Base-by-base conservation (phyloP, 2,329 filamentous ascomycete species). In the Zalaria obscura region DNA sequence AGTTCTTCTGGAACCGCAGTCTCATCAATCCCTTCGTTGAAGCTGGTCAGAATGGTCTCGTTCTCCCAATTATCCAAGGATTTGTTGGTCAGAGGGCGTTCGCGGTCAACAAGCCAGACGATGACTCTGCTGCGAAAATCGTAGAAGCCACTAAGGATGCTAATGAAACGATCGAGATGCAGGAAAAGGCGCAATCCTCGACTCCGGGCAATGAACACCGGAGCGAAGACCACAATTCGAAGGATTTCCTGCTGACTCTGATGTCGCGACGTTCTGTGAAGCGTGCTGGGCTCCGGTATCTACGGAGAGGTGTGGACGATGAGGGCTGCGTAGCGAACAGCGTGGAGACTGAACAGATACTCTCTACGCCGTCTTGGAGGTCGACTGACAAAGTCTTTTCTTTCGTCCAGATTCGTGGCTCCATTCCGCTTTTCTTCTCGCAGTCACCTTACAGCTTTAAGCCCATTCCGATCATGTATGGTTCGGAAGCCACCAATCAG, bases 401-500 rank as follows among this genome's bases (percentile, higher is more conserved):
- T 0, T 93, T 94, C 52, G 66, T 93, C 3, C 91, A 98, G 57
- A 69, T 87, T 25, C 76, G 91, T 48, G 89, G 88, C 5, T 95
- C 88, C 25, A 93, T 96, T 48, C 91, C 91, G 0, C 63, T 96
- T 0, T 96, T 91, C 66, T 98, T 95, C 57, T 93, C 88, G 0
- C 91, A 98, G 55, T 86, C 83, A 0, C 88, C 89, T 0, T 96
- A 94, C 59, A 87, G 86, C 6, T 76, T 96, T 50, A 95, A 94
- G 55, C 91, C 91, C 0, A 72, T 83, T 7, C 87, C 89, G 0
- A 73, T 83, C 9, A 66, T 93, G 31, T 83, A 87, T 56, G 87
- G 93, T 50, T 93, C 86, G 0, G 67, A 74, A 3, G 77, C 84
- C 36, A 78, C 78, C 8, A 98, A 96, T 50, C 80, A 80, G 41